Conservation (phyloP, 1,284 basidiomycete genomes). For the Vanrija humicola region DNA sequence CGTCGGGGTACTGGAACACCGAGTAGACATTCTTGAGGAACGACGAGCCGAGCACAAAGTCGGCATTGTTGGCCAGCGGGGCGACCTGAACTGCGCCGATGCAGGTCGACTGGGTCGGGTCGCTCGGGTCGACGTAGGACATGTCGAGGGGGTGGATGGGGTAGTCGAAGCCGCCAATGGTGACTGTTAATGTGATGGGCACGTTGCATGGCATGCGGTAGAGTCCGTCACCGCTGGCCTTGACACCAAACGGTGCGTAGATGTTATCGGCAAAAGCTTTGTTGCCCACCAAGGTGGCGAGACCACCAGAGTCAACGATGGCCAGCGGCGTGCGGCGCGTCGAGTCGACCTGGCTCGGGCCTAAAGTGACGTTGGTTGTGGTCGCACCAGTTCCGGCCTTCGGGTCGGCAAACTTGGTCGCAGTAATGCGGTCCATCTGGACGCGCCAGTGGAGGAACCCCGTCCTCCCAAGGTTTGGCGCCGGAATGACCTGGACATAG, state of each 20-base stretch:
- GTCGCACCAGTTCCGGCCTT: constrained; percentile 24
- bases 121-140: constrained; percentile 38
- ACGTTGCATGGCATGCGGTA: constrained; percentile 46
- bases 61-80: constrained; percentile 29
- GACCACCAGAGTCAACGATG: constrained; percentile 47
- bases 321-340: constrained; percentile 32
- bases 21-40: constrained; percentile 50
- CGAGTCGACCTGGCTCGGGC: constrained; percentile 25
- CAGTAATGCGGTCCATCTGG: constrained; percentile 25
- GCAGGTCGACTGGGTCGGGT: constrained; percentile 34
- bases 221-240: constrained; percentile 31
- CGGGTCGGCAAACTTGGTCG: constrained; percentile 26
- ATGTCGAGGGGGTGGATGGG: constrained; percentile 48
- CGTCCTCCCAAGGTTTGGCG: constrained; percentile 36
- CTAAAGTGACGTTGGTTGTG: constrained; percentile 24
- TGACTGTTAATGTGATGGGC: constrained; percentile 41
- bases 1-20: constrained; percentile 46
- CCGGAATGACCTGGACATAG: constrained; percentile 39
- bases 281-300: constrained; percentile 39
- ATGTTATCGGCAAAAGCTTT: constrained; percentile 35
- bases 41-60: constrained; percentile 45
- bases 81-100: constrained; percentile 45
- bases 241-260: constrained; percentile 36
- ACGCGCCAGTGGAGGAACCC: constrained; percentile 45
- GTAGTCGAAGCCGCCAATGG: constrained; percentile 31